Conservation (phyloP, 2,329 filamentous ascomycete genomes). For the Xylaria sp. region DNA sequence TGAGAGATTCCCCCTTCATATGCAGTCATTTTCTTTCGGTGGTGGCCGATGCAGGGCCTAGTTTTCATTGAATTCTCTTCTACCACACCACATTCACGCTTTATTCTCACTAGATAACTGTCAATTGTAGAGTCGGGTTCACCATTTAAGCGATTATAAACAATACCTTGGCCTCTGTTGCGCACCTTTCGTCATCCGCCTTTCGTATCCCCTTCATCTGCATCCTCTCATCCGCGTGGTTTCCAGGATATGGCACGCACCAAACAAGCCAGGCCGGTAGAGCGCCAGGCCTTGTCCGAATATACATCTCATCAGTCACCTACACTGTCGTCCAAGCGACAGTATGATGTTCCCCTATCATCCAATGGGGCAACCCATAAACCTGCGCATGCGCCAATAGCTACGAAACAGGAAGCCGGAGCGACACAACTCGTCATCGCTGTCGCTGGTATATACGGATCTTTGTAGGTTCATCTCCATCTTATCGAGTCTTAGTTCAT, state of each 20-base stretch:
- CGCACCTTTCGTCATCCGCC: background rate
- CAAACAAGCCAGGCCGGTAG: slow-evolving; percentile 70
- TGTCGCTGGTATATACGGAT: slow-evolving; percentile 94
- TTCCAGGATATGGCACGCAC: slow-evolving; percentile 67
- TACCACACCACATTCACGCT: no score
- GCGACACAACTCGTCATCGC: slow-evolving; percentile 80
- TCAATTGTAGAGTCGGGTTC: no score
- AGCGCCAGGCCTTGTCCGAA: slow-evolving; percentile 70
- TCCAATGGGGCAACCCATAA: slow-evolving; percentile 36
- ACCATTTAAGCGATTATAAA: no score
- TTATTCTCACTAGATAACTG: no score
- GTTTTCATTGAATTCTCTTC: background rate
- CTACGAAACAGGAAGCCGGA: slow-evolving; percentile 60
- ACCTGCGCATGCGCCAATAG: slow-evolving; percentile 10
- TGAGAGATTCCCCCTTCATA: slow-evolving; percentile 2
- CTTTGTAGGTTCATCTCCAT: slow-evolving; percentile 68
- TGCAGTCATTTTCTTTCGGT: background rate
- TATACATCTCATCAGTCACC: slow-evolving; percentile 52
- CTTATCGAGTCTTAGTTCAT: background rate
- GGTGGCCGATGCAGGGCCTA: background rate
- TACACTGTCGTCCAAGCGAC: slow-evolving; percentile 37
- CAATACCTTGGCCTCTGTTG: background rate
- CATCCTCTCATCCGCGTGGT: background rate
- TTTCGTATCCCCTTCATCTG: background rate
- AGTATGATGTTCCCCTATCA: slow-evolving; percentile 37